phyloP scores from a whole-genome alignment of 768 basidiomycete genomes.

The Tricholoma sp. region DNA sequence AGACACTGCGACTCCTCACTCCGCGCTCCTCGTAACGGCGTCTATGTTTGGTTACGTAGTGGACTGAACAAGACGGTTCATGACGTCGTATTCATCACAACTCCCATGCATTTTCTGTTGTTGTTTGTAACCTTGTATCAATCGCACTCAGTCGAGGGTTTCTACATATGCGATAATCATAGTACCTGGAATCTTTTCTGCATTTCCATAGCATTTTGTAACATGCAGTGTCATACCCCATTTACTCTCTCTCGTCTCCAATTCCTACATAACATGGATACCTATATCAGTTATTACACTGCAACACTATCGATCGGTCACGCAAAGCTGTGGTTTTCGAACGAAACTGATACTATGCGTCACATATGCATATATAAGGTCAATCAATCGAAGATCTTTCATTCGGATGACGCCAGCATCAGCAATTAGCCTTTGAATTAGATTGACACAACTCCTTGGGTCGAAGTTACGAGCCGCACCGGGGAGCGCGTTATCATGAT shows the following conservation, averaged over 20 bases:
- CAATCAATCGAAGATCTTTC: background rate
- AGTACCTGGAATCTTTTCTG: background rate
- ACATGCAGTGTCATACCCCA: background rate
- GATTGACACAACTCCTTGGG: background rate
- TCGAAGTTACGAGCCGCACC: background rate
- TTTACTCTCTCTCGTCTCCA: background rate
- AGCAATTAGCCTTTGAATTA: background rate
- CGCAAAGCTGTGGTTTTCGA: background rate
- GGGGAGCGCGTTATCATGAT: background rate
- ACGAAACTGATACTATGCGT: too few relatives aligned
- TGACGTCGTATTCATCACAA: background rate
- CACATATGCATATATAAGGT: background rate
- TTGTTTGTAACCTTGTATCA: slow-evolving; percentile 1
- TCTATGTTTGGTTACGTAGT: background rate
- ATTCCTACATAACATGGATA: too few relatives aligned
- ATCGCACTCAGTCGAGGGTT: background rate
- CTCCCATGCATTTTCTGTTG: background rate
- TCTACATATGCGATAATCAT: background rate
- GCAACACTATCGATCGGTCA: too few relatives aligned
- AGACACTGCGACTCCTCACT: slow-evolving; percentile 43
- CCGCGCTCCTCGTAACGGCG: slow-evolving; percentile 1
- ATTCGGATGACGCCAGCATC: background rate
- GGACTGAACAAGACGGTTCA: too few relatives aligned
- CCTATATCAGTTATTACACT: too few relatives aligned
- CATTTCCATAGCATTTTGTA: background rate